Evolutionary conservation across 305 asterid species (phyloP).

Genomic region (Fraxinus ornus): DNA sequence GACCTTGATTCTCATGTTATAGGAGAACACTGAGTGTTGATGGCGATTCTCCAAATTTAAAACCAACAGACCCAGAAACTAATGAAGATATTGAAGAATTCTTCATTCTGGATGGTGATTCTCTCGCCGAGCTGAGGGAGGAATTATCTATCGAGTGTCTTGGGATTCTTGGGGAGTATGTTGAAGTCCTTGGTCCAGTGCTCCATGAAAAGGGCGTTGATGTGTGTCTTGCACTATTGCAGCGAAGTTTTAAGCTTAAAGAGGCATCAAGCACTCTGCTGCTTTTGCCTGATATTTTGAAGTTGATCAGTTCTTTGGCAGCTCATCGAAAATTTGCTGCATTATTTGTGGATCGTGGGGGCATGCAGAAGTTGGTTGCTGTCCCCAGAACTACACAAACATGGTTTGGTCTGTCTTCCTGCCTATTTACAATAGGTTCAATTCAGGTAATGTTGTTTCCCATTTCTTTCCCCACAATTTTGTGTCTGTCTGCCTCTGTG

Average conservation of each 20-base stretch:
- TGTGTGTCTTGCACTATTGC: constrained; percentile 85
- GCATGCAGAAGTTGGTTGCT: constrained; percentile 82
- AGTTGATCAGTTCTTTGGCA: constrained; percentile 87
- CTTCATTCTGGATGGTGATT: constrained; percentile 53
- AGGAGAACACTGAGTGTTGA: constrained; percentile 51
- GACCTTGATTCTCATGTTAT: constrained; percentile 15
- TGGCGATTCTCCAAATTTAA: constrained; percentile 52
- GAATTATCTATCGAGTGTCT: constrained; percentile 94
- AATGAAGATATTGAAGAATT: constrained; percentile 66
- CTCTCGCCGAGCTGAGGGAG: constrained; percentile 82
- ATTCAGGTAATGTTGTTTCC: constrained; percentile 60
- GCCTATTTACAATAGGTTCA: constrained; percentile 89
- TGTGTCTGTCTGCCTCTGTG: constrained; percentile 18
- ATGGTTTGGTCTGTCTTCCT: constrained; percentile 85
- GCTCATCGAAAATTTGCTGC: constrained; percentile 97
- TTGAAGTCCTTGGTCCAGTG: constrained; percentile 99
- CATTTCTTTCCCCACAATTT: background rate
- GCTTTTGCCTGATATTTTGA: constrained; percentile 83
- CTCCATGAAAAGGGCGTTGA: constrained; percentile 97
- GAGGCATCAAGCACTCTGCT: constrained; percentile 49
- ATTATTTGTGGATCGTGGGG: constrained; percentile 90
- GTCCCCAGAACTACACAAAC: constrained; percentile 72
- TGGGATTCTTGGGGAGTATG: constrained; percentile 84
- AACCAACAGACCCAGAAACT: constrained; percentile 51
- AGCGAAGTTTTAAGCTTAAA: constrained; percentile 63